phyloP scores from a whole-genome alignment of 352 stramenopile species.

The Aphanomyces cochlioides region DNA sequence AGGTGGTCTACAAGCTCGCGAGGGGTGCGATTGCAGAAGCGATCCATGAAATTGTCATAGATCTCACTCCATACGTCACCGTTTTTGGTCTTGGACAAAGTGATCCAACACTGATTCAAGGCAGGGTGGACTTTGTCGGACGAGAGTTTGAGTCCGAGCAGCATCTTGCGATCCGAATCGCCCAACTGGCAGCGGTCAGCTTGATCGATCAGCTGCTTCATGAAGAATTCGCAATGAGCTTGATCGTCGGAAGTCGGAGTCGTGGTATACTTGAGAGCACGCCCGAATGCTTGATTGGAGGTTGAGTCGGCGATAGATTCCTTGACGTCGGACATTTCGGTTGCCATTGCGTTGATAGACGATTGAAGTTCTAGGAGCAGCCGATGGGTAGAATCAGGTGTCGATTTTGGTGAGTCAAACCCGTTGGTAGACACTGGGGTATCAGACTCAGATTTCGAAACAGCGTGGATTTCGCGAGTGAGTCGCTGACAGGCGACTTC shows the following conservation, averaged over 20 bases:
- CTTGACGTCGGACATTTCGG: no score
- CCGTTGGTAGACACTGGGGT: no score
- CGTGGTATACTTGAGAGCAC: background rate
- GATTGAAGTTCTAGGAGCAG: no score
- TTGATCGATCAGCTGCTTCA: background rate
- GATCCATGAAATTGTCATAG: slow-evolving; percentile 2
- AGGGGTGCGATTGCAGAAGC: background rate
- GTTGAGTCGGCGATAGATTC: no score
- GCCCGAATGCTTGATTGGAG: background rate
- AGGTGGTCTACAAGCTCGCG: background rate
- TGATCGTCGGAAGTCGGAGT: background rate
- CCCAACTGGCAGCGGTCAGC: background rate
- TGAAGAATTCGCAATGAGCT: slow-evolving; percentile 5
- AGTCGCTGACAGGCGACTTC: no score
- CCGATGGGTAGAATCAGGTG: no score
- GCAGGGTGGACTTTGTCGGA: background rate
- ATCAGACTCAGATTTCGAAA: no score
- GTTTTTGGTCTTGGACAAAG: background rate
- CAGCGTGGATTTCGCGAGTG: no score
- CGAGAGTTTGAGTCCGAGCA: background rate
- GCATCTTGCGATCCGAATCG: background rate
- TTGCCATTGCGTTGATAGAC: no score
- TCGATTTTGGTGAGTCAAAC: no score
- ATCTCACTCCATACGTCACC: slow-evolving; percentile 6
- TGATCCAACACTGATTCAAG: background rate